Percentiles rank a stretch among this genome's conserved stretches.
Conservation (phyloP, 805 yeast species). For the Wickerhamomyces rabaulensis region DNA sequence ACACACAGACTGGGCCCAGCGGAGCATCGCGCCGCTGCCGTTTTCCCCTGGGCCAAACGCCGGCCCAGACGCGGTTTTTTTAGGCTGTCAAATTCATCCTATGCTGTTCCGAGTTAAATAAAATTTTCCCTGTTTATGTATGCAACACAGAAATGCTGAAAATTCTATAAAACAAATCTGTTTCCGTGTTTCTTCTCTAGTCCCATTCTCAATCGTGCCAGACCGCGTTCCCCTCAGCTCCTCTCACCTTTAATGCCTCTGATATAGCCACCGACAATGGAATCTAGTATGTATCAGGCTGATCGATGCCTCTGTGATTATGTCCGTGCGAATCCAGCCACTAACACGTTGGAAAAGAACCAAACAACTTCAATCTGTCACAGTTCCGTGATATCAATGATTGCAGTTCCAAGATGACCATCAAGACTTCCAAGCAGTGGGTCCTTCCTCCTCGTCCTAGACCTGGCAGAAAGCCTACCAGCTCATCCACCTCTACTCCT, state of each 20-base stretch:
- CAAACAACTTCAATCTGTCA: conserved; percentile 13
- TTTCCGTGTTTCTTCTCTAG: not conserved
- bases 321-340: not conserved
- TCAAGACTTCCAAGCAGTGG: conserved; percentile 73
- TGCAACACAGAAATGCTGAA: not conserved
- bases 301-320: not conserved
- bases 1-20: not conserved
- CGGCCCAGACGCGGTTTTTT: not conserved
- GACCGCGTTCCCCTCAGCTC: not conserved
- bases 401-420: conserved; percentile 19
- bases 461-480: conserved; percentile 57
- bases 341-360: not conserved
- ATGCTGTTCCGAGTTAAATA: conserved; percentile 1
- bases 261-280: not conserved
- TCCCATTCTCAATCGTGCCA: not conserved
- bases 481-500: not conserved
- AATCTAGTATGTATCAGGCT: not conserved
- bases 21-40: not conserved
- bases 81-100: not conserved
- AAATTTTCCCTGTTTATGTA: conserved; percentile 1
- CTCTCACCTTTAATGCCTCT: not conserved
- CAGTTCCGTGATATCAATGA: conserved; percentile 9
- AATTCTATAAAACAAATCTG: not conserved
- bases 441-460: conserved; percentile 82
- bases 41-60: not conserved